A percentile compares a stretch with the other conserved stretches of the same genome.
Evolutionary conservation across 2,329 filamentous ascomycete genomes (phyloP).

Genomic region (Bipolaris oryzae): DNA sequence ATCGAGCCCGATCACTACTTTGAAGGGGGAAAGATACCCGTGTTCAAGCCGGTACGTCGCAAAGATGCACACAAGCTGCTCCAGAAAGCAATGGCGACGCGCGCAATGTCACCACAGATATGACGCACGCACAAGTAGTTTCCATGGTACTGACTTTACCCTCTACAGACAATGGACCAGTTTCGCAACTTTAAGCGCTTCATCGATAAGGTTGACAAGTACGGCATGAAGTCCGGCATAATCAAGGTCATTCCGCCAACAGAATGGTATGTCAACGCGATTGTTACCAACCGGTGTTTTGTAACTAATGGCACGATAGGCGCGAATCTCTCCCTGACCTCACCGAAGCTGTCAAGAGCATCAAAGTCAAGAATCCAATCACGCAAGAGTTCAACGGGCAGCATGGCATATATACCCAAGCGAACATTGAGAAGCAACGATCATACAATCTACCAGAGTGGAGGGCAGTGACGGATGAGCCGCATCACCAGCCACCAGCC

Average conservation of each 20-base stretch:
- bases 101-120: conserved; percentile 6
- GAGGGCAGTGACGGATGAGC: conserved; percentile 91
- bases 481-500: conserved; percentile 93
- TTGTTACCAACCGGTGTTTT: conserved; percentile 5
- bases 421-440: conserved; percentile 94
- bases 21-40: conserved; percentile 78
- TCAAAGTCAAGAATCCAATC: conserved; percentile 95
- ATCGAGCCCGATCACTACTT: conserved; percentile 88
- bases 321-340: conserved; percentile 74
- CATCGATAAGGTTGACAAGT: conserved; percentile 86
- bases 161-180: conserved; percentile 77
- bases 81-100: background rate
- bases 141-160: conserved; percentile 24
- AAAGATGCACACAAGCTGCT: conserved; percentile 4
- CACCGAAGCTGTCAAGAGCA: conserved; percentile 85
- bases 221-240: conserved; percentile 97
- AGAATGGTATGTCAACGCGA: conserved; percentile 74
- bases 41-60: conserved; percentile 80
- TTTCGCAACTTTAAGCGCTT: conserved; percentile 93
- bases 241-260: conserved; percentile 92
- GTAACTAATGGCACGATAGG: conserved; percentile 51
- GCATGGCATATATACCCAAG: conserved; percentile 93
- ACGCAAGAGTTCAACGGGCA: conserved; percentile 98
- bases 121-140: background rate
- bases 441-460: conserved; percentile 97